Conservation (phyloP, 2,329 filamentous ascomycete species). For the Paramyrothecium roridum region DNA sequence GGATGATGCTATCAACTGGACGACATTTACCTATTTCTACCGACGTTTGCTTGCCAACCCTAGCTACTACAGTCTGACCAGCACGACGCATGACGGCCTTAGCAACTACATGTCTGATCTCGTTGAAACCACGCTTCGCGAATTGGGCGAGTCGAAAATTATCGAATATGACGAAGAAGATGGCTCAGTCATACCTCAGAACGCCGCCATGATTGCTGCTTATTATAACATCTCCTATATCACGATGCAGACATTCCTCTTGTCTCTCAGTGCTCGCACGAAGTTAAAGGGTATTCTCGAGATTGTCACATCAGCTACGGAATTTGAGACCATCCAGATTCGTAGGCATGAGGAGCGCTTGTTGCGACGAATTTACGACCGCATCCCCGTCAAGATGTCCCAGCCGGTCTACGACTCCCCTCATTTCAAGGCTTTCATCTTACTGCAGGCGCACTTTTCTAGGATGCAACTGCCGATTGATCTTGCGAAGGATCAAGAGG, state of each 20-base stretch:
- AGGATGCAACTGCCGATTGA: conserved; percentile 96
- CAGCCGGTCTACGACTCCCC: conserved; percentile 85
- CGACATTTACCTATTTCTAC: conserved; percentile 98
- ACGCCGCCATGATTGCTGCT: conserved; percentile 95
- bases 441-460: conserved; percentile 95
- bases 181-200: conserved; percentile 82
- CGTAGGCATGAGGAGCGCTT: conserved; percentile 87
- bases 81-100: conserved; percentile 87
- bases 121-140: conserved; percentile 88
- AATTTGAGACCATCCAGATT: conserved; percentile 94
- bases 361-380: conserved; percentile 88
- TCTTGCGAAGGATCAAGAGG: conserved; percentile 91
- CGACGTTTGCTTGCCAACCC: conserved; percentile 91
- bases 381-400: conserved; percentile 91
- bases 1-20: conserved; percentile 97
- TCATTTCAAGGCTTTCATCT: conserved; percentile 97
- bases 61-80: conserved; percentile 89
- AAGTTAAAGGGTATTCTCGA: conserved; percentile 97
- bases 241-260: conserved; percentile 97
- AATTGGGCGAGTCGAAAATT: conserved; percentile 88
- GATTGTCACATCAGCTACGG: conserved; percentile 93
- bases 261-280: conserved; percentile 83
- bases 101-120: conserved; percentile 92
- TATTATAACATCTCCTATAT: conserved; percentile 99
- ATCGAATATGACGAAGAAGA: conserved; percentile 95